Base-by-base conservation (phyloP, 2,329 filamentous ascomycete species). In the Diaporthe citriasiana region DNA sequence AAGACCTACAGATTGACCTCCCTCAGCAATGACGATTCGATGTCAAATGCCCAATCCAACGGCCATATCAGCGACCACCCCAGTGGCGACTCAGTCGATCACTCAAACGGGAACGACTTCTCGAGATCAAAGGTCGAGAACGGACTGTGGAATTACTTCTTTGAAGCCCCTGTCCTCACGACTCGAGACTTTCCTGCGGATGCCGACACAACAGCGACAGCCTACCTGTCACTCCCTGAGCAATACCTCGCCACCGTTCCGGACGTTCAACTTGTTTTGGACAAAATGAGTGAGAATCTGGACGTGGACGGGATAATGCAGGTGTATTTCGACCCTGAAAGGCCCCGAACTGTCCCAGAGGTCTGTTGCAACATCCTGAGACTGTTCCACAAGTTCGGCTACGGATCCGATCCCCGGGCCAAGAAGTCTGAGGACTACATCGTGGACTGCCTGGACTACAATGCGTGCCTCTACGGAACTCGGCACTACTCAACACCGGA, bases 341-440 rank as follows among this genome's bases (percentile, higher is more conserved):
- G 53, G 30, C 53, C 53, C 35, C 53, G 53, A n/a, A 56, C 53
- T 56, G 30, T n/a, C 10, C 30, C 53, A 56, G 53, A 56, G 12
- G 53, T 56, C 53, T 56, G 53, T 19, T 56, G 53, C 19, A 56
- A 56, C n/a, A 56, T 56, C 19, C 53, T 56, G 9, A 56, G 53
- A 19, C 6, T 56, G 30, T 56, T 56, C 30, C 30, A 56, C 30
- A 56, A 56, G 53, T 56, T 35, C 10, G 53, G 53, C 9, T 22
- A 12, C 35, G 53, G 30, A 56, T 56, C 53, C 53, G 53, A 56
- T n/a, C 53, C 53, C 53, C 30, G 53, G 53, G 8, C 19, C 53
- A 56, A 56, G 30, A 56, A 56, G 53, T n/a, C 53, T 0, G 53
- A 56, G 53, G 19, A 56, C 53, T 56, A 35, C 19, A 30, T 56